These are phyloP conservation scores for Zoysia pacifica DNA, from an alignment of 176 grass and related monocot genomes.

Conservation along the genomic window DNA sequence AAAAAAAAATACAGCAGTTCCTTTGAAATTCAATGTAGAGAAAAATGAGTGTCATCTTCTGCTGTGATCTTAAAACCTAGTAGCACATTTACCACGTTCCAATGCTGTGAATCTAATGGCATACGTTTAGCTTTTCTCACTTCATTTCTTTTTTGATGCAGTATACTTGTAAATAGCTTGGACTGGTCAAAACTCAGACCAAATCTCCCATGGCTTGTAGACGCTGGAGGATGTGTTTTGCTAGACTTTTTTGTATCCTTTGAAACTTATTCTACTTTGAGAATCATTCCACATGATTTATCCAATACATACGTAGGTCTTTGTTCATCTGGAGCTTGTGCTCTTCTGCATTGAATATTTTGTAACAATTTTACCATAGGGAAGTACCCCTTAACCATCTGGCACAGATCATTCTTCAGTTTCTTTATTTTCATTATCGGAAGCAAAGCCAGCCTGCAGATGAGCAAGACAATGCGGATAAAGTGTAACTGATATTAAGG, in stretches of 20 bases:
- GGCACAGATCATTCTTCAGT: conserved; percentile 60
- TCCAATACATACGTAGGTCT: not conserved
- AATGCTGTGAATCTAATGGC: conserved; percentile 46
- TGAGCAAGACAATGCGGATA: conserved; percentile 35
- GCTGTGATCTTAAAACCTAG: not conserved
- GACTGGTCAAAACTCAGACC: conserved; percentile 78
- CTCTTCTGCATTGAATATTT: conserved; percentile 7
- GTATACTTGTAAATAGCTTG: conserved; percentile 91
- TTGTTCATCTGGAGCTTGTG: not conserved
- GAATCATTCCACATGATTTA: conserved; percentile 4
- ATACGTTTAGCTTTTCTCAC: not conserved
- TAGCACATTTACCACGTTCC: not conserved
- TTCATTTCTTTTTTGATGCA: conserved; percentile 47
- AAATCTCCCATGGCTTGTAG: conserved; percentile 94
- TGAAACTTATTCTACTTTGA: conserved; percentile 35
- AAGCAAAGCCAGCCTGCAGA: conserved; percentile 16
- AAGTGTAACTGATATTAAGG: conserved; percentile 30
- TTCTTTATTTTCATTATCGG: conserved; percentile 56
- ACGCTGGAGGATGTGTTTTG: conserved; percentile 86
- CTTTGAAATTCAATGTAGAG: conserved; percentile 10
- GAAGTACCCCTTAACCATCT: conserved; percentile 42
- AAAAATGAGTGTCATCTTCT: conserved; percentile 5
- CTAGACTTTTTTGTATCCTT: conserved; percentile 97
- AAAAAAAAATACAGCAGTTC: no score
- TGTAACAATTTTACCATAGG: not conserved